Evolutionary conservation across 176 grass and related monocot species (phyloP), one percentile per base, ranked within the genome.

Genomic region (Carex parvula): DNA sequence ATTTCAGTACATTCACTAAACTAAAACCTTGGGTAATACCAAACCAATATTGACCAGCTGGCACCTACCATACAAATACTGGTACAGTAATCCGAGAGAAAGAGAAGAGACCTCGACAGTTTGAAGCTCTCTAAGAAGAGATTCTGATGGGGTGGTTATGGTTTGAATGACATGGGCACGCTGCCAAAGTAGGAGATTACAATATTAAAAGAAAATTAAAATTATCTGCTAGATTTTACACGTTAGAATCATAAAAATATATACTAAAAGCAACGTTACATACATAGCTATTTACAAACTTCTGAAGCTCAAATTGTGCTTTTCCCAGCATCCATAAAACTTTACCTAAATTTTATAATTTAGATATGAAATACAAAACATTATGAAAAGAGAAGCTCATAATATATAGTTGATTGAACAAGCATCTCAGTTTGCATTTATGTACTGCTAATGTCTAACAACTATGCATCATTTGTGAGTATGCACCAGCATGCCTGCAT

Each of bases 221-320:
- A 65, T 12, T 53, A 65, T 83, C 63, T 67, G 18, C 63, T 54
- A 71, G 16, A 70, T 35, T 30, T 72, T 30, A 12, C 11, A 9
- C 44, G 6, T 10, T 55, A 67, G 7, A 54, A 52, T 88, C 18
- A 12, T 52, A 80, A 52, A 67, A 69, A 64, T 63, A 35, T 70
- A 22, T 4, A 81, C 74, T 52, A 41, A 71, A 85, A 48, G 13
- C 18, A 72, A 79, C 58, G 62, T 60, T 93, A 95, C 96, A 92
- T 89, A 99, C 96, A 92, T 99, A 99, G 84, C 91, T 92, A 92
- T 99, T 85, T 53, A 99, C 85, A 94, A 94, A 91, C 81, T 95
- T 99, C 84, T 88, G 93, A 87, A 99, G 96, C 86, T 99, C 88
- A 92, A 99, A 95, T 59, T 99, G 96, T 46, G 84, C 82, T 83